A percentile compares a stretch with the other conserved stretches of the same genome.
phyloP scores from a whole-genome alignment of 768 basidiomycete species.

The Tubosaeta sp. region DNA sequence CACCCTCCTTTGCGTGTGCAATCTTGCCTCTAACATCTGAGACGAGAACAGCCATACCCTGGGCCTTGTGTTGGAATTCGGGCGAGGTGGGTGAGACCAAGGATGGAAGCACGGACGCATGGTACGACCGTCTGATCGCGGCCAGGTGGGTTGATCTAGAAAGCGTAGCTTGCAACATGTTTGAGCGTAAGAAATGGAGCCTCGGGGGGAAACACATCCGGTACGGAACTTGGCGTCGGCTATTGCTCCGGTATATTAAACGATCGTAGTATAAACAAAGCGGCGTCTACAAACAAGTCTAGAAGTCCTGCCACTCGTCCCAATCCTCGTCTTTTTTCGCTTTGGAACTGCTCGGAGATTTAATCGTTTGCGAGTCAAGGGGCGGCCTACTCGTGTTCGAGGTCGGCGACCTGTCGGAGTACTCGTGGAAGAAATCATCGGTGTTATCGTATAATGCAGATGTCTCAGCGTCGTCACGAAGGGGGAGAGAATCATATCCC shows the following conservation, averaged over 20 bases:
- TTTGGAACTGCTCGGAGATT: constrained; percentile 8
- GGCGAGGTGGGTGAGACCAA: constrained; percentile 62
- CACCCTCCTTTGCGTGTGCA: constrained; percentile 60
- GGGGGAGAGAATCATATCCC: constrained; percentile 47
- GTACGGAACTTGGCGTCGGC: constrained; percentile 24
- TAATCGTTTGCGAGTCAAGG: constrained; percentile 2
- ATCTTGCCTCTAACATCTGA: constrained; percentile 59
- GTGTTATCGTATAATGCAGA: constrained; percentile 61
- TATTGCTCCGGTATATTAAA: constrained; percentile 5
- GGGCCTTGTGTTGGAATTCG: constrained; percentile 64
- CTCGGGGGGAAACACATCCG: not conserved
- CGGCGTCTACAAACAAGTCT: constrained; percentile 19
- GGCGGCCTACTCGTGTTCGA: constrained; percentile 8
- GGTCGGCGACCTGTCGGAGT: constrained; percentile 17
- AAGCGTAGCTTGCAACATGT: constrained; percentile 21
- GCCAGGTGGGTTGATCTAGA: constrained; percentile 8
- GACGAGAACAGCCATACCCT: constrained; percentile 68
- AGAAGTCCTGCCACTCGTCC: constrained; percentile 84
- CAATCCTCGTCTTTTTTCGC: constrained; percentile 51
- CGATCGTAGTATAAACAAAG: not conserved
- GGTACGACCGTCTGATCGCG: constrained; percentile 40
- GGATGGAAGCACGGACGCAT: constrained; percentile 72
- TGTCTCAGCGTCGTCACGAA: constrained; percentile 48
- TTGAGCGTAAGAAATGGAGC: not conserved
- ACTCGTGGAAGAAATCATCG: constrained; percentile 55